These are phyloP conservation scores for Bodo saltans DNA, from an alignment of 78 protist species.

Conservation along the genomic window DNA sequence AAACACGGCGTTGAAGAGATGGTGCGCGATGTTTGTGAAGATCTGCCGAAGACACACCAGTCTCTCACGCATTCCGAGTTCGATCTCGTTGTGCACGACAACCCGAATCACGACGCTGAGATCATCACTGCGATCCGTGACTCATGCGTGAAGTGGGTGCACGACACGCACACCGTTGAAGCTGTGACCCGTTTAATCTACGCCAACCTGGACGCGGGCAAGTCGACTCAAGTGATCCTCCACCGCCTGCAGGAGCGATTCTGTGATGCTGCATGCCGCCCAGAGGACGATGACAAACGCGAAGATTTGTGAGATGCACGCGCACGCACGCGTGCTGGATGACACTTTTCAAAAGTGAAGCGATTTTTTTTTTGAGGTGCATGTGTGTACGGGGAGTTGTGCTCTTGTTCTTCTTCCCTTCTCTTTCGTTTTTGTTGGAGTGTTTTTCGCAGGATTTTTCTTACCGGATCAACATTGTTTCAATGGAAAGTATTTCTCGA, in stretches of 20 bases:
- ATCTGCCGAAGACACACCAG: background rate
- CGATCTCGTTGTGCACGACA: background rate
- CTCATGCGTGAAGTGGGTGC: background rate
- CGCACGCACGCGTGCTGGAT: too few relatives aligned
- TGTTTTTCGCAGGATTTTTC: too few relatives aligned
- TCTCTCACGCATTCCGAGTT: background rate
- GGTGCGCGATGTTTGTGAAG: background rate
- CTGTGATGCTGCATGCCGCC: background rate
- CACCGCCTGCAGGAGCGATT: background rate
- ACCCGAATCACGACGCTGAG: background rate
- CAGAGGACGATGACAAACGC: too few relatives aligned
- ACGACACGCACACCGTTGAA: background rate
- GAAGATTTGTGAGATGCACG: too few relatives aligned
- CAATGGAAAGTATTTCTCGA: too few relatives aligned
- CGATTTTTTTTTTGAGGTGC: too few relatives aligned
- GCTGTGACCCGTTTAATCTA: background rate
- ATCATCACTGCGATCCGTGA: background rate
- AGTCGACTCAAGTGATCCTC: background rate
- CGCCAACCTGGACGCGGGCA: conserved; percentile 1
- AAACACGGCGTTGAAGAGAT: background rate
- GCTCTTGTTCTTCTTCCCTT: too few relatives aligned
- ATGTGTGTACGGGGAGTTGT: too few relatives aligned
- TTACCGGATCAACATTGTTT: too few relatives aligned
- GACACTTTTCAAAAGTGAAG: too few relatives aligned
- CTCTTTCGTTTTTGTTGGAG: too few relatives aligned